Conservation (phyloP, 73 alveolate species). For the Diophrys appendiculata region DNA sequence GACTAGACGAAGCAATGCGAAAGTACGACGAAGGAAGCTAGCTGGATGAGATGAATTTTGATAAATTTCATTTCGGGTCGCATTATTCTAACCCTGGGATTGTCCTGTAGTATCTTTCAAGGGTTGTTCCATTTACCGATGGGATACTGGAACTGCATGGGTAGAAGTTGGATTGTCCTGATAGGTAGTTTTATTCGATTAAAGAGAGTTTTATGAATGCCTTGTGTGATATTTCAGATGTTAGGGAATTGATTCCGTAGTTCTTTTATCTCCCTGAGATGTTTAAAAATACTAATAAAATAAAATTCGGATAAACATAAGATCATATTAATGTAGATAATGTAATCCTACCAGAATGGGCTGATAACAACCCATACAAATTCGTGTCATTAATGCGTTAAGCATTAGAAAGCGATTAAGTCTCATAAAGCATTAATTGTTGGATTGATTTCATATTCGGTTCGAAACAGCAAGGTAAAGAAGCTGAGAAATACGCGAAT, state of each 20-base stretch:
- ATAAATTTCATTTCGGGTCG: constrained; percentile 65
- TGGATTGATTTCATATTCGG: constrained; percentile 94
- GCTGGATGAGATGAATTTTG: constrained; percentile 8
- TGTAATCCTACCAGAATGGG: constrained; percentile 85
- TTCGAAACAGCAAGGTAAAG: constrained; percentile 85
- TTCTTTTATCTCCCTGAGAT: constrained; percentile 94
- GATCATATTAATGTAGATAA: constrained; percentile 77
- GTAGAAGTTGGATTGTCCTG: constrained; percentile 90
- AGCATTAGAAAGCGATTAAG: constrained; percentile 83
- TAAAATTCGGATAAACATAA: constrained; percentile 80
- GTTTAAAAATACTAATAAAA: constrained; percentile 52
- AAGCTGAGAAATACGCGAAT: constrained; percentile 84
- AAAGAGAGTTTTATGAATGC: constrained; percentile 78
- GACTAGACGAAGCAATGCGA: constrained; percentile 65
- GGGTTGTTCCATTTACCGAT: constrained; percentile 92
- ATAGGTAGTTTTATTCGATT: constrained; percentile 85
- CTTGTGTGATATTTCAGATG: constrained; percentile 91
- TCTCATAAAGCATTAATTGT: constrained; percentile 52
- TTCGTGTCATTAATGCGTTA: constrained; percentile 68
- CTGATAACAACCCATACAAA: constrained; percentile 68
- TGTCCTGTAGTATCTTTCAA: constrained; percentile 78
- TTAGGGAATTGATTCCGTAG: constrained; percentile 96
- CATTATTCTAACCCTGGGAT: constrained; percentile 95
- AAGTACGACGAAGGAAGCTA: constrained; percentile 42
- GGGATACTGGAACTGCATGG: constrained; percentile 92